Evolutionary conservation across 2,329 filamentous ascomycete species (phyloP).

Genomic region (Pseudogymnoascus sp.): DNA sequence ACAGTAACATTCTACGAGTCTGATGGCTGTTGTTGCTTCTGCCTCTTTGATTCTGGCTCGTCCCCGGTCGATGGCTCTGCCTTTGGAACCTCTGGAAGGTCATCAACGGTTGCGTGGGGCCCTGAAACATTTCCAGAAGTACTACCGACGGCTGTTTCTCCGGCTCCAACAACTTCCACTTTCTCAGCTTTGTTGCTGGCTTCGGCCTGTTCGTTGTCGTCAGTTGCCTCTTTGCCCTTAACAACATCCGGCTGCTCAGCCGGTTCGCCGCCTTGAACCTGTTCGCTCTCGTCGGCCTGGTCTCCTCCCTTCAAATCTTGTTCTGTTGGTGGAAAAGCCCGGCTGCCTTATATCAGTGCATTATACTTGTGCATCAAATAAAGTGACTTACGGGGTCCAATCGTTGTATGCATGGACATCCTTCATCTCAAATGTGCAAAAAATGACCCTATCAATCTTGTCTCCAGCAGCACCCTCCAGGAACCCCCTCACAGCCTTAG

Average conservation of each 20-base stretch:
- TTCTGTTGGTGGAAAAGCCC: constrained; percentile 41
- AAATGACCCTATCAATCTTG: constrained; percentile 66
- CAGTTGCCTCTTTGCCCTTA: constrained; percentile 20
- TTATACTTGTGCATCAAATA: not conserved
- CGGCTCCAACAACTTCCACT: constrained; percentile 18
- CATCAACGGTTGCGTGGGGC: constrained; percentile 22
- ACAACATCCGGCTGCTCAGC: constrained; percentile 7
- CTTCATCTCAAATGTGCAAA: constrained; percentile 75
- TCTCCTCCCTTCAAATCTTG: constrained; percentile 23
- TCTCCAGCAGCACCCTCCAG: constrained; percentile 39
- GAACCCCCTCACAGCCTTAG: constrained; percentile 49
- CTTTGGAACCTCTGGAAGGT: constrained; percentile 33
- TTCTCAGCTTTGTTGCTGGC: not conserved
- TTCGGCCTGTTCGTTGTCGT: constrained; percentile 5
- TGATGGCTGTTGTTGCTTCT: constrained; percentile 20
- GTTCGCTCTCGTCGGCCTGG: constrained; percentile 3
- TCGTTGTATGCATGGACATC: constrained; percentile 67
- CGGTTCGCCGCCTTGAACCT: not conserved
- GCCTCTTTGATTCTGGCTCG: constrained; percentile 29
- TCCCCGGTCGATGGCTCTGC: constrained; percentile 26
- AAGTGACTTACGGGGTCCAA: constrained; percentile 61
- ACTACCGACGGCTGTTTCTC: constrained; percentile 17
- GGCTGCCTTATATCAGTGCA: constrained; percentile 26
- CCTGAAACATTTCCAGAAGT: not conserved
- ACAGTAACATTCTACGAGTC: not conserved